Percentiles rank a stretch among this genome's conserved stretches.
Evolutionary conservation across 2,329 filamentous ascomycete genomes (phyloP).

Genomic region (Colletotrichum aenigma): DNA sequence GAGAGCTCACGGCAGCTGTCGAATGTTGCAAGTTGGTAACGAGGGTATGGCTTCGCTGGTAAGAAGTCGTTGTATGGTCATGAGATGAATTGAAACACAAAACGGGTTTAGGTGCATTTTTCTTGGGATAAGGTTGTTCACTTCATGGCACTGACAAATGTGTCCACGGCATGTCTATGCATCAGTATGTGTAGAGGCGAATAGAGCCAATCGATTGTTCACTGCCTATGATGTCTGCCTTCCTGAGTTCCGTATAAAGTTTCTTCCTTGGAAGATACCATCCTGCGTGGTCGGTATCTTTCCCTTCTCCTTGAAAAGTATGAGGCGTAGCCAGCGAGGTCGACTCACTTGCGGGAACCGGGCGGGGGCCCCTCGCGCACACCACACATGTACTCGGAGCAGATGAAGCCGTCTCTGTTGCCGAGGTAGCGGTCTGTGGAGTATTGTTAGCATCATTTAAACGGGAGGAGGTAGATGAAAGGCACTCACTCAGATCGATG

Average conservation of each 20-base stretch:
- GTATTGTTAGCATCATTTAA: too few species aligned
- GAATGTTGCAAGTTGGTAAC: slow-evolving; percentile 35
- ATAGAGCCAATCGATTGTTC: neutral
- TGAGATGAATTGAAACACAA: neutral
- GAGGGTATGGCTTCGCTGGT: neutral
- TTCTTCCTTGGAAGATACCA: neutral
- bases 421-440: neutral
- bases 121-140: neutral
- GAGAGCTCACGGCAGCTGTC: slow-evolving; percentile 59
- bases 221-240: neutral
- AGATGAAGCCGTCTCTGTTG: neutral
- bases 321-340: neutral
- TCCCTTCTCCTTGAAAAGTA: neutral
- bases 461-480: too few species aligned
- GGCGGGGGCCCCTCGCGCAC: neutral
- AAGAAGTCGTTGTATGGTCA: neutral
- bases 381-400: neutral
- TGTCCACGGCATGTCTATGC: neutral
- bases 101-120: neutral
- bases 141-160: neutral
- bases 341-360: neutral
- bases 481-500: neutral
- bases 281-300: neutral
- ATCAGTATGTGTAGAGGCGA: neutral
- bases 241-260: neutral